Evolutionary conservation across 2,329 filamentous ascomycete genomes (phyloP), one percentile per base, ranked within the genome.

Genomic region (Xylariales sp.): DNA sequence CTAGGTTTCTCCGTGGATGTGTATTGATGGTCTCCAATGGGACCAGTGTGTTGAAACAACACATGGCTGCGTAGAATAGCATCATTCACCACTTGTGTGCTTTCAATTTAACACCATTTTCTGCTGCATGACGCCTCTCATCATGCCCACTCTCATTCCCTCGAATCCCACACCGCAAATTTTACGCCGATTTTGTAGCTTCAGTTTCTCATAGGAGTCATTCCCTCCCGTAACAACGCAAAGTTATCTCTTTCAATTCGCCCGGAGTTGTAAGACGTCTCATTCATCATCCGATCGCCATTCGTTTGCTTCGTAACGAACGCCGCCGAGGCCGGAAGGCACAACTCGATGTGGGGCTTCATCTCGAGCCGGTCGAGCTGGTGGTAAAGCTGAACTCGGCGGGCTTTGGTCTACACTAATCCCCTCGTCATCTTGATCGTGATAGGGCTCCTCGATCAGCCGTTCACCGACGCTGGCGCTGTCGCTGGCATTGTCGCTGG

Each of bases 391-490:
- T 36, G 45, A 39, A 36, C 49, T 52, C 52, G 61, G n/a, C 41
- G 60, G 36, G n/a, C 54, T 36, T 5, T 43, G 59, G 16, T 58
- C 60, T 14, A 41, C 62, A 18, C 43, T 10, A 12, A 16, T 55
- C 5, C 50, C 60, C 3, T 67, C 71, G 1, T 70, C 65, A 1
- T 71, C 70, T 16, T 46, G 62, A 6, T 68, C 71, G n/a, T 69
- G 59, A 57, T 71, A 71, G 5, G 53, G 60, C 12, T 46, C 68
- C 56, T 72, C 72, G 8, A 76, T 67, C 3, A 75, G 30, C 1
- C 72, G 67, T 16, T 64, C 71, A n/a, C 50, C 23, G 23, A 23
- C 23, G 23, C 23, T 23, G 23, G 23, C 23, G 23, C 23, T 23
- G 23, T 23, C 23, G 23, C 23, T 23, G 23, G 23, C 23, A 23